Percentiles rank a stretch among this genome's conserved stretches.
Evolutionary conservation across 2,329 filamentous ascomycete species (phyloP).

Genomic region (Fusarium lateritium): DNA sequence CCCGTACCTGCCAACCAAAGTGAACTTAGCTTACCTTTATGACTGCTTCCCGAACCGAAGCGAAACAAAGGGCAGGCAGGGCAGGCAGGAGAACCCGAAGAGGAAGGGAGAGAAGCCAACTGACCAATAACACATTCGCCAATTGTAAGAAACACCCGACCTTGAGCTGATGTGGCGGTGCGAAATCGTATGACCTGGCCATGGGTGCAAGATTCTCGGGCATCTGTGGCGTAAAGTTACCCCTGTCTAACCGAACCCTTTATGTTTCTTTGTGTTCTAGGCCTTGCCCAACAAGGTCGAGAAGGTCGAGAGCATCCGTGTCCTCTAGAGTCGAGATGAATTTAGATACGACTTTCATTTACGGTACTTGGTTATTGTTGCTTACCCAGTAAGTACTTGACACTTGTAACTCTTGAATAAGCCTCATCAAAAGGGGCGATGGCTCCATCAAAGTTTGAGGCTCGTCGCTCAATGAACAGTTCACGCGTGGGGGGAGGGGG

Average conservation of each 20-base stretch:
- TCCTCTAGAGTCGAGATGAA: neutral
- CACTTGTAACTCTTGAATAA: too few relatives aligned
- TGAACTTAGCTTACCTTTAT: conserved; percentile 19
- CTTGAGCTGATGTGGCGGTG: conserved; percentile 50
- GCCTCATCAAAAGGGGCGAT: too few relatives aligned
- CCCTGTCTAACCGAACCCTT: conserved; percentile 6
- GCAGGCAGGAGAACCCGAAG: conserved; percentile 43
- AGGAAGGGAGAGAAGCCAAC: conserved; percentile 2
- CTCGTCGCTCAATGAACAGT: too few relatives aligned
- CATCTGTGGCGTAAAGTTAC: conserved; percentile 18
- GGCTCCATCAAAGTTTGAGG: neutral
- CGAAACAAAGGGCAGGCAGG: conserved; percentile 5
- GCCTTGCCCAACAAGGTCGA: conserved; percentile 15
- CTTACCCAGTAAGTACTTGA: neutral
- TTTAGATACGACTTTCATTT: neutral
- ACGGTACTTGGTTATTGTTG: neutral
- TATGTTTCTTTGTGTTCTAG: conserved; percentile 10
- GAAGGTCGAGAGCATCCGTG: conserved; percentile 7
- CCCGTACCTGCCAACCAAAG: too few relatives aligned
- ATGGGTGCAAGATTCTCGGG: conserved; percentile 3
- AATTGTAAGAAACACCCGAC: conserved; percentile 49
- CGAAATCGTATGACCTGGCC: conserved; percentile 48
- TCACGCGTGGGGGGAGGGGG: conserved; percentile 13
- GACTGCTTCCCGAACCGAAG: conserved; percentile 31
- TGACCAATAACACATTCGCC: conserved; percentile 32